Conservation (phyloP, 305 asterid genomes). For the Solanum hybrid region DNA sequence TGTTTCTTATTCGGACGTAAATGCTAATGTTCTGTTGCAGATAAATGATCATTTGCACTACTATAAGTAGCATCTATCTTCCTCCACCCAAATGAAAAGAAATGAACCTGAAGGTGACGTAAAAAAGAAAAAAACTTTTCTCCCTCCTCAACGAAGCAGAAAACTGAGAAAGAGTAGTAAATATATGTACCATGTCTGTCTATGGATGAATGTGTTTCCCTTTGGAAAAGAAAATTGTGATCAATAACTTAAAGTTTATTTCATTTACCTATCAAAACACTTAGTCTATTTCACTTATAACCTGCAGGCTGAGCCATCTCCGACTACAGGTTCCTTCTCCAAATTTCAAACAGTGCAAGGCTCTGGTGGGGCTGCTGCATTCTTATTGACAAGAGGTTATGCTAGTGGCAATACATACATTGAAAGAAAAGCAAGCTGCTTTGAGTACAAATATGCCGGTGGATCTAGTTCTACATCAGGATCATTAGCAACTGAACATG, state of each 20-base stretch:
- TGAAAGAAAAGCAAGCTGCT: slow-evolving; percentile 38
- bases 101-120: background rate
- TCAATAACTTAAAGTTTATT: background rate
- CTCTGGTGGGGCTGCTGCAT: slow-evolving; percentile 39
- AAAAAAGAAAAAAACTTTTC: background rate
- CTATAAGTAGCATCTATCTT: background rate
- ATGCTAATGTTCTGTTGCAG: background rate
- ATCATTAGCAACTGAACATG: slow-evolving; percentile 35
- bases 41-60: background rate
- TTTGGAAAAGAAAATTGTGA: background rate
- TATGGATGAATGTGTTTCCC: background rate
- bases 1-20: background rate
- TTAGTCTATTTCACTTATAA: background rate
- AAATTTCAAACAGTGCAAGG: slow-evolving; percentile 59
- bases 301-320: slow-evolving; percentile 97
- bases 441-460: slow-evolving; percentile 75
- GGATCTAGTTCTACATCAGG: slow-evolving; percentile 51
- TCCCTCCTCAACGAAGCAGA: background rate
- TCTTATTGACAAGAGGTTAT: slow-evolving; percentile 15
- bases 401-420: slow-evolving; percentile 24
- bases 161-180: background rate
- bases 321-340: slow-evolving; percentile 90
- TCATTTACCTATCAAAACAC: background rate
- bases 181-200: background rate
- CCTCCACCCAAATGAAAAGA: slow-evolving; percentile 1